Evolutionary conservation across 306 rosid species (phyloP), one percentile per base, ranked within the genome.

Genomic region (Aeschynomene evenia): DNA sequence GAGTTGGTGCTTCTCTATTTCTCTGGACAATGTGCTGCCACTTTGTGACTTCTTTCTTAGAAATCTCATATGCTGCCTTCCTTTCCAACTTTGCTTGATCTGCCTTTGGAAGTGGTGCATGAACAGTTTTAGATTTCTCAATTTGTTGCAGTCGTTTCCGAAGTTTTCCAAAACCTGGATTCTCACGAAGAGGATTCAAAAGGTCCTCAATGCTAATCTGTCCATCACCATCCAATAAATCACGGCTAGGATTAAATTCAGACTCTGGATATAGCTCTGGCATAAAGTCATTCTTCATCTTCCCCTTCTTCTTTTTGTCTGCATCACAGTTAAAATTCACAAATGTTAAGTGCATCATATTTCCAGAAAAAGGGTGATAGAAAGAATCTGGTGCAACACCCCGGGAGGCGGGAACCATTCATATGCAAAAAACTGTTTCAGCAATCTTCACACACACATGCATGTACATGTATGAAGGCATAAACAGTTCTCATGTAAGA

Each of bases 221-320:
- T 15, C 88, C 92, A 80, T 75, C 80, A 24, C 96, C 99, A 70
- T 88, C 87, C 85, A 85, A 72, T 57, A 83, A 74, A 82, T 88
- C 97, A 46, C 78, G 82, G 54, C 74, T 88, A 68, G 96, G 96
- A 76, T 94, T 90, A 78, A 80, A 87, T 77, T 94, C 98, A 1
- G 96, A 88, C 79, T 90, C 97, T 1, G 93, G 96, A 87, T 90
- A 87, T 28, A 80, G 89, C 81, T 90, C 96, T 5, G 91, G 71
- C 66, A 84, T 50, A 36, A 84, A 81, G 76, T 50, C 72, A 66
- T 76, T 26, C 49, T 60, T 81, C n/a, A 37, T 85, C 76, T 65
- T 79, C 77, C 66, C 82, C 73, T 83, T 84, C 73, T 83, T 86
- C 82, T 72, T 83, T 64, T 81, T 86, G 70, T 83, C 96, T 88